A percentile compares a stretch with the other conserved stretches of the same genome.
Conservation (phyloP, 495 filamentous ascomycete species). For the Neurospora sp. region DNA sequence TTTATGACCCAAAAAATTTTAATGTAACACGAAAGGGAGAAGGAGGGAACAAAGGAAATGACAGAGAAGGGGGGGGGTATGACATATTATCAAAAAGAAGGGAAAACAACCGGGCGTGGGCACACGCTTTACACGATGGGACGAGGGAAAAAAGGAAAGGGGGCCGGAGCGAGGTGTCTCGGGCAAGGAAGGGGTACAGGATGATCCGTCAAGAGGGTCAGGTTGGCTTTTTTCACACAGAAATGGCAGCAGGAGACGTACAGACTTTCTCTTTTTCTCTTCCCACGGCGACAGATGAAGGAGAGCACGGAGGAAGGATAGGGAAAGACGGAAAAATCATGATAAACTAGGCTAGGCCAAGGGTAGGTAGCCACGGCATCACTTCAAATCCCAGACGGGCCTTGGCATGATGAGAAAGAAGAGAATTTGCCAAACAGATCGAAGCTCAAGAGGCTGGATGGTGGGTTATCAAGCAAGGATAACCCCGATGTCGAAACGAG, state of each 20-base stretch:
- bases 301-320: neutral
- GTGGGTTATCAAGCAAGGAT: neutral
- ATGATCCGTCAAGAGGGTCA: neutral
- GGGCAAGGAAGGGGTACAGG: neutral
- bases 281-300: neutral
- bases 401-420: neutral
- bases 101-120: neutral
- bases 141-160: neutral
- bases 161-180: neutral
- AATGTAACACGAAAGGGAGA: neutral
- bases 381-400: neutral
- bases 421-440: neutral
- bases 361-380: neutral
- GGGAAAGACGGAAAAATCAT: neutral
- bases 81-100: neutral
- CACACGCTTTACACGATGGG: neutral
- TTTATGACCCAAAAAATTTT: neutral
- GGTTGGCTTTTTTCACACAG: neutral
- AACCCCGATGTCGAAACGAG: neutral
- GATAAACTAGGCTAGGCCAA: neutral
- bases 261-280: neutral
- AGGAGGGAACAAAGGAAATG: neutral
- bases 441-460: neutral
- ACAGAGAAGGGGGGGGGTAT: neutral
- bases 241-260: neutral